Conservation (phyloP, 805 yeast genomes). For the Metschnikowia shivogae region DNA sequence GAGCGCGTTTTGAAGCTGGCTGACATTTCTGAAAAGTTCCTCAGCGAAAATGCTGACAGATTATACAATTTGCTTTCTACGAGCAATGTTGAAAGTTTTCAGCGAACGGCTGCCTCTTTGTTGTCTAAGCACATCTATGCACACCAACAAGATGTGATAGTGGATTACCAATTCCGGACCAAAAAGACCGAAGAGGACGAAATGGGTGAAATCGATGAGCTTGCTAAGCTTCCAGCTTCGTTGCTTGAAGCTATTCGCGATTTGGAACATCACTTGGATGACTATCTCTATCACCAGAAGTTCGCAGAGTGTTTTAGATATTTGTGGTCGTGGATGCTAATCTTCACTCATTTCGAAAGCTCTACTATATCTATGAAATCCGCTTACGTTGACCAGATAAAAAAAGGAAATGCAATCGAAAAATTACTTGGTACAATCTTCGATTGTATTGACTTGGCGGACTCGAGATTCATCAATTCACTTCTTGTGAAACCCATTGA, state of each 20-base stretch:
- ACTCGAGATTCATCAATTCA: slow-evolving; percentile 19
- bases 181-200: slow-evolving; percentile 26
- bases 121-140: slow-evolving; percentile 39
- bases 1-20: slow-evolving; percentile 19
- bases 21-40: slow-evolving; percentile 23
- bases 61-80: slow-evolving; percentile 32
- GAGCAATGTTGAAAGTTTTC: slow-evolving; percentile 25
- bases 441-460: slow-evolving; percentile 45
- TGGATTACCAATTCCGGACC: slow-evolving; percentile 56
- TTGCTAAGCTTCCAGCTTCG: slow-evolving; percentile 35
- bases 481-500: slow-evolving; percentile 17
- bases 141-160: slow-evolving; percentile 55
- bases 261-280: slow-evolving; percentile 26
- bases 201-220: slow-evolving; percentile 8
- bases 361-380: slow-evolving; percentile 62
- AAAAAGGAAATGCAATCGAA: slow-evolving; percentile 40
- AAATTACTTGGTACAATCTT: slow-evolving; percentile 57
- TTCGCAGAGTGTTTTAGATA: slow-evolving; percentile 32
- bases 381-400: slow-evolving; percentile 56
- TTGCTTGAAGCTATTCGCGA: slow-evolving; percentile 35
- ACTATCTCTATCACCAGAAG: slow-evolving; percentile 8
- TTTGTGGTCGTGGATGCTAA: slow-evolving; percentile 66
- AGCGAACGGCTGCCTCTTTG: slow-evolving; percentile 41
- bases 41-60: slow-evolving; percentile 29
- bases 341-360: slow-evolving; percentile 58